Base-by-base conservation (phyloP, 768 basidiomycete genomes). In the Lactarius trivialis region DNA sequence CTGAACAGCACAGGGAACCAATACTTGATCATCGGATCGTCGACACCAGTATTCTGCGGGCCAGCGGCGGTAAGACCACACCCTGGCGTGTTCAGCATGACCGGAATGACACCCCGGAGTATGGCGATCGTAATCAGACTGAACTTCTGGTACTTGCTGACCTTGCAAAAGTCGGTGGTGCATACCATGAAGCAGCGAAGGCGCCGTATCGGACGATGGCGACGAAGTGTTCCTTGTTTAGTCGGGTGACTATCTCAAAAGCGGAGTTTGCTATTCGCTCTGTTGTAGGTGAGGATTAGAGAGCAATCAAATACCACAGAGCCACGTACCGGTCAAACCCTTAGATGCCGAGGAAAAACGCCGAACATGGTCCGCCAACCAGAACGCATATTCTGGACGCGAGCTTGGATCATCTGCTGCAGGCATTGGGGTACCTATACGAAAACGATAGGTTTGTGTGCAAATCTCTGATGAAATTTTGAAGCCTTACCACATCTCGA, bases 361-460 rank as follows among this genome's bases (percentile, higher is more conserved):
- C 92, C 91, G 74, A 99, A 98, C 93, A 99, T 98, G 2, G 97
- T 99, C 63, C 94, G 81, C 97, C 97, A 99, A 32, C 97, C 97
- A 0, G 97, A 98, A 34, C 97, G 87, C 79, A 99, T 83, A 71
- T 98, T 98, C 68, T 91, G 85, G 19, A 91, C 92, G 39, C 92
- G 84, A n/a, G 93, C 91, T 76, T 97, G 95, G 58, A 98, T 86
- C 97, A 98, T 98, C 76, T 98, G 97, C 71, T 98, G 93, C 52
- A 99, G 79, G 71, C 97, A 99, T 82, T 98, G 95, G 53, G 98
- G 74, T 28, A 98, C 93, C 93, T 96, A 60, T 30, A 32, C 55
- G 55, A 39, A n/a, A 7, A 34, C 60, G 15, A 11, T 28, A 68
- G 60, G n/a, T 41, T 2, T 19, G 0, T 15, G n/a, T 17, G 8